Conservation (phyloP, 208 protist species). For the Leptomonas pyrrhocoris region DNA sequence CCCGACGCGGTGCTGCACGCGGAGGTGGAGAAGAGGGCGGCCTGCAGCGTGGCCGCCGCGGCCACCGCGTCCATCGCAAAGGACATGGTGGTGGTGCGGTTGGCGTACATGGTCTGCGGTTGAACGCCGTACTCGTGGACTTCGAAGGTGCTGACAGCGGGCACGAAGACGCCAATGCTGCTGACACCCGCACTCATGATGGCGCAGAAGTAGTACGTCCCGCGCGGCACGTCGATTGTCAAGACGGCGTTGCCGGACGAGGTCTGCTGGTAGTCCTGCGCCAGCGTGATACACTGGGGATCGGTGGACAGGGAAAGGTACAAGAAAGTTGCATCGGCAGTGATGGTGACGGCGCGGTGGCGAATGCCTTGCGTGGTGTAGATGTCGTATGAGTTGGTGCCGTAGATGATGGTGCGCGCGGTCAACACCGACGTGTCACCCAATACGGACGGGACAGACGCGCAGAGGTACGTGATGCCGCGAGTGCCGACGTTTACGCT, state of each 20-base stretch:
- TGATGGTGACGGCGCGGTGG: constrained; percentile 38
- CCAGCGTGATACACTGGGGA: constrained; percentile 39
- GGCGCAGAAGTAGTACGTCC: constrained; percentile 69
- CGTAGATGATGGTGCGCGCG: constrained; percentile 31
- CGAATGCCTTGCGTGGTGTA: constrained; percentile 42
- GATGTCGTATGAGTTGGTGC: constrained; percentile 33
- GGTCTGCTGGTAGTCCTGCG: constrained; percentile 38
- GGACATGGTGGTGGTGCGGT: constrained; percentile 45
- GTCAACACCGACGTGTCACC: constrained; percentile 25
- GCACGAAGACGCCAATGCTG: constrained; percentile 48
- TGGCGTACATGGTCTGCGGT: constrained; percentile 63
- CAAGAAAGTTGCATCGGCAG: constrained; percentile 24
- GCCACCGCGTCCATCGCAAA: constrained; percentile 50
- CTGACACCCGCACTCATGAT: constrained; percentile 23
- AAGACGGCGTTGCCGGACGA: constrained; percentile 20
- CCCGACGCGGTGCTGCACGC: constrained; percentile 25
- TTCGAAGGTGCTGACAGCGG: constrained; percentile 33
- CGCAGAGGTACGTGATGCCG: constrained; percentile 47
- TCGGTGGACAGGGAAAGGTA: constrained; percentile 49
- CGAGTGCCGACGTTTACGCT: constrained; percentile 17
- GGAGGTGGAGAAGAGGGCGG: constrained; percentile 32
- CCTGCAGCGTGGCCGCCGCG: constrained; percentile 24
- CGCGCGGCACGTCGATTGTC: constrained; percentile 44
- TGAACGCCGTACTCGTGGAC: constrained; percentile 68
- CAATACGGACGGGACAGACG: constrained; percentile 33